Evolutionary conservation across 768 basidiomycete genomes (phyloP), one percentile per base, ranked within the genome.

Genomic region (Sporobolomyces roseus): DNA sequence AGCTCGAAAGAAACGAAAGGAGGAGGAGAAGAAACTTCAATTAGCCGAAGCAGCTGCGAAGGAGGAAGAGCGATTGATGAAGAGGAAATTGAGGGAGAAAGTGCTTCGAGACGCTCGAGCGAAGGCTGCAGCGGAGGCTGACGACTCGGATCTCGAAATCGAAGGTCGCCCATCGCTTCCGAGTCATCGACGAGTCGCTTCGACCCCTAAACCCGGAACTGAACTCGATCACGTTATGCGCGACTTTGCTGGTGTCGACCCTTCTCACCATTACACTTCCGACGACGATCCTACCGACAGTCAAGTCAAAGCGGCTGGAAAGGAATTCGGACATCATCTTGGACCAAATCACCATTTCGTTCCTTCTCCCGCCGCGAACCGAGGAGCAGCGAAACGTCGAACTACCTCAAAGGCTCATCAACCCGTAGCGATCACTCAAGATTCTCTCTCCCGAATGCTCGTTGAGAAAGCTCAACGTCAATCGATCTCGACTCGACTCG

Each of bases 71-170:
- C 33, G 30, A 19, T 16, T 45, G 25, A 23, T 23, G 30, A 55
- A 59, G 41, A 19, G 9, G 16, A 54, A 27, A 2, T 45, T 41
- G 7, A 25, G 45, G 8, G 46, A 32, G 3, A 38, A 21, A 12
- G 56, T 17, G n/a, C 13, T 36, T 17, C 19, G 33, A 27, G 52
- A 13, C 17, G n/a, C 30, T 8, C 45, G 21, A 46, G 45, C 45
- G 45, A 35, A 29, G n/a, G 23, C 30, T 5, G 8, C 4, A 10
- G 10, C 13, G 7, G 56, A 43, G 6, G 32, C 13, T 16, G 70
- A 67, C 59, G 70, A 67, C 59, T 61, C 66, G 54, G 70, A 72
- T 16, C 16, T 67, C 58, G 70, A 72, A 49, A 65, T 68, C 32
- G 48, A 61, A 51, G 60, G 49, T 2, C 53, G 30, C 10, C 63